Evolutionary conservation across 2,329 filamentous ascomycete species (phyloP), one percentile per base, ranked within the genome.

Genomic region (Colletotrichum tropicale): DNA sequence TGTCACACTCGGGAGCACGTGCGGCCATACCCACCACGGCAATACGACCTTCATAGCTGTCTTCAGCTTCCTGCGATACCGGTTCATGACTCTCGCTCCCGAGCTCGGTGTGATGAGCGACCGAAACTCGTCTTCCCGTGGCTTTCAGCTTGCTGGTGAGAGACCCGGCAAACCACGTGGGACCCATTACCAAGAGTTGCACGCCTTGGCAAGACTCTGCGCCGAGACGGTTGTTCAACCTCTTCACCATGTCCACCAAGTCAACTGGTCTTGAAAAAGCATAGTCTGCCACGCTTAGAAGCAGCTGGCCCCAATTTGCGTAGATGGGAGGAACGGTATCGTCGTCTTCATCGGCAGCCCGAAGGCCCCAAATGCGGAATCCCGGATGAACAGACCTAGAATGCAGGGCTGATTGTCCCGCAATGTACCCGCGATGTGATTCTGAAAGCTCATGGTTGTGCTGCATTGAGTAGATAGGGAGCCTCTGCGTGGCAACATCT

Each of bases 61-160:
- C n/a, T 21, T 7, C 10, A 0, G 10, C n/a, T 15, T 18, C 62
- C 34, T 26, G 3, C 24, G 7, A 16, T 65, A 5, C 8, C 10
- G 15, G 4, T 21, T 52, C 12, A 13, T 21, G 43, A 15, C 3
- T n/a, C 55, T 58, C 55, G 55, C 2, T 30, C 1, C 26, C 24
- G 9, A 58, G 55, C 16, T 26, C 21, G 15, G 24, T 58, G n/a
- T 69, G 55, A 13, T 61, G 66, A 2, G 38, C 52, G 30, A 55
- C 30, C 8, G 66, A 26, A 26, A 68, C 48, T 21, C 30, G 34
- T 58, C 66, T 58, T 15, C 66, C 48, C 8, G 66, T 68, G 1
- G 66, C 66, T 38, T 68, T 68, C 8, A 68, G 66, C 48, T 68
- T 68, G 66, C 66, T 68, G 43, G 48, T 68, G 48, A 68, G 66